Base-by-base conservation (phyloP, 352 stramenopile species). In the Globisporangium parvum region DNA sequence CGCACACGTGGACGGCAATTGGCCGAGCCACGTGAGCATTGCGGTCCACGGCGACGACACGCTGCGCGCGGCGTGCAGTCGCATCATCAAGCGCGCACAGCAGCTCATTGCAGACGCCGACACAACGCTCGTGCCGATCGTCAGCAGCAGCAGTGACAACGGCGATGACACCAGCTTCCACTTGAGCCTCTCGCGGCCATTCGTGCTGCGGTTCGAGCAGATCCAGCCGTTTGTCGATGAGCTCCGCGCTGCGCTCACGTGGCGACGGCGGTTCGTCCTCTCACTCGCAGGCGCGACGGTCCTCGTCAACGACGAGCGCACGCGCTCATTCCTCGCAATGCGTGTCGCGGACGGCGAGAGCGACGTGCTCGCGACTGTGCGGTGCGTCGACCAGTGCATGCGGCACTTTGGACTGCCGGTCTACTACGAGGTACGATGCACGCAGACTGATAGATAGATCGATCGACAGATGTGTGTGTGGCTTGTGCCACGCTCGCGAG, bases 1-100 rank as follows among this genome's bases (percentile, higher is more conserved):
- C 51, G 66, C 75, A 26, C 81, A 91, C 50, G 79, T 91, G 11
- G 78, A 87, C 46, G 84, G 81, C 51, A 88, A 93, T 52, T 93
- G 84, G 84, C 81, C 84, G 47, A 91, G 80, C 50, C 80, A 93
- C 31, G 70, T 93, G 39, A 67, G 70, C 39, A 71, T 91, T 37
- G 45, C 66, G 21, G 65, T 91, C n/a, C 26, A 52, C 42, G 46
- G 50, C 45, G 47, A 73, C 6, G 60, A 59, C 41, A 24, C 26
- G 17, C 26, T 40, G 48, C 4, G 57, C 65, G 28, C 49, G 87
- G 14, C 63, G 51, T 15, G 37, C 39, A 53, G 53, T 12, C 21
- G 47, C 5, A 33, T 70, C 41, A 73, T 88, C 39, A 41, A 69
- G 6, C 35, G 55, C n/a, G 69, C 63, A 1, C 73, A 84, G 35